Percentiles rank a stretch among this genome's conserved stretches.
These are phyloP conservation scores for Leucogyrophana mollusca DNA, from an alignment of 768 basidiomycete genomes.

Conservation along the genomic window DNA sequence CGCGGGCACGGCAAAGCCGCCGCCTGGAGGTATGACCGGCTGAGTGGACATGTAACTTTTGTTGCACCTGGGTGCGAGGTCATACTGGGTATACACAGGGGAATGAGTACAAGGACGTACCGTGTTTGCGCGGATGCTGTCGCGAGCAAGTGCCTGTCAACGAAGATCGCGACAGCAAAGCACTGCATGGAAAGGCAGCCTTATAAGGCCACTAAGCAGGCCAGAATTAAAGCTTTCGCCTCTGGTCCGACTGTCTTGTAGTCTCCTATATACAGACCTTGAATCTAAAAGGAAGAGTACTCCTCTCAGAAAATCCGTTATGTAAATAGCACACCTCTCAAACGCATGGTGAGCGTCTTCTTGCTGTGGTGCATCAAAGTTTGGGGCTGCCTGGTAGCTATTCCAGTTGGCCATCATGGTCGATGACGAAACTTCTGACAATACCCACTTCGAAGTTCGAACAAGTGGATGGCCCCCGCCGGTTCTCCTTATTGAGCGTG, in stretches of 20 bases:
- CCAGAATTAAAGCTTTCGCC: too few relatives aligned
- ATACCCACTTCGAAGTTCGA: slow-evolving; percentile 74
- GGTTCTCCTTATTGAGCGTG: slow-evolving; percentile 74
- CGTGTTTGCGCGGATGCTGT: slow-evolving; percentile 26
- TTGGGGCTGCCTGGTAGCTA: too few relatives aligned
- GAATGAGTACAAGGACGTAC: slow-evolving; percentile 8
- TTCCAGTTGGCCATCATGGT: not conserved
- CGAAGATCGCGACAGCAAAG: slow-evolving; percentile 8
- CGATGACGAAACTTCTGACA: not conserved
- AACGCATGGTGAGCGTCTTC: too few relatives aligned
- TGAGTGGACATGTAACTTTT: slow-evolving; percentile 51
- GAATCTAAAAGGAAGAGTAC: too few relatives aligned
- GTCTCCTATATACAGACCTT: too few relatives aligned
- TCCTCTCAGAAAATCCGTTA: too few relatives aligned
- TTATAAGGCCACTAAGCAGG: too few relatives aligned
- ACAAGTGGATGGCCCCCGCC: slow-evolving; percentile 77
- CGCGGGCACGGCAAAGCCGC: slow-evolving; percentile 43
- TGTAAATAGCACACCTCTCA: too few relatives aligned
- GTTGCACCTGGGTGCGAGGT: slow-evolving; percentile 42
- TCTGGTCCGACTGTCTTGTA: too few relatives aligned
- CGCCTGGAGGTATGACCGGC: slow-evolving; percentile 45
- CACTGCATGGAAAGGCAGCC: slow-evolving; percentile 5
- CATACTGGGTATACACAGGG: not conserved
- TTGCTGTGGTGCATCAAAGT: too few relatives aligned
- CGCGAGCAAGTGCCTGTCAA: slow-evolving; percentile 11